phyloP scores from a whole-genome alignment of 2,329 filamentous ascomycete genomes.

The Teratosphaeria viscida region DNA sequence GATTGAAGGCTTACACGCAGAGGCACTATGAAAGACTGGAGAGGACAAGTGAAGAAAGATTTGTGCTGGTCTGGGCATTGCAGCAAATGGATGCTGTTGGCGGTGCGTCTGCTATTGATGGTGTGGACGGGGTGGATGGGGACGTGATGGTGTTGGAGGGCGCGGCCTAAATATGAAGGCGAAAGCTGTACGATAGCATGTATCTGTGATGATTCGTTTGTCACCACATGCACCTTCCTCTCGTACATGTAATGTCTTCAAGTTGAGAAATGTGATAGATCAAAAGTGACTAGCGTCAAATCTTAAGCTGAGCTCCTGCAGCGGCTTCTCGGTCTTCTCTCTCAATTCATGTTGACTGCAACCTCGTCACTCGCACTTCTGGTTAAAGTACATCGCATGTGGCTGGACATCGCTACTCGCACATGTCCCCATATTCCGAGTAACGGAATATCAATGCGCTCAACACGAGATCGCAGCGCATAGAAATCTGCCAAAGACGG shows the following conservation, averaged over 20 bases:
- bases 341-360: neutral
- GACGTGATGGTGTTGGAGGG: constrained; percentile 2
- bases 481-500: neutral
- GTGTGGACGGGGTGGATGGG: neutral
- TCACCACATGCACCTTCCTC: too few species aligned
- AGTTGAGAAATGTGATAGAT: neutral
- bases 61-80: constrained; percentile 84
- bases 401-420: neutral
- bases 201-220: too few species aligned
- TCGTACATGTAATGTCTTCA: neutral
- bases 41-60: constrained; percentile 87
- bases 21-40: constrained; percentile 84
- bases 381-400: neutral
- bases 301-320: neutral
- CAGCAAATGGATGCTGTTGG: constrained; percentile 65
- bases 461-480: neutral
- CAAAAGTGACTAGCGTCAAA: neutral
- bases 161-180: neutral
- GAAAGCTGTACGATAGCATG: too few species aligned
- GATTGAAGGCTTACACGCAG: constrained; percentile 83
- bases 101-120: constrained; percentile 5
- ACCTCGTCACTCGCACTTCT: neutral
- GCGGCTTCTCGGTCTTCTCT: neutral
- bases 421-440: too few species aligned
- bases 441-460: neutral